phyloP scores from a whole-genome alignment of 306 rosid genomes.

The Crotalaria pallida region DNA sequence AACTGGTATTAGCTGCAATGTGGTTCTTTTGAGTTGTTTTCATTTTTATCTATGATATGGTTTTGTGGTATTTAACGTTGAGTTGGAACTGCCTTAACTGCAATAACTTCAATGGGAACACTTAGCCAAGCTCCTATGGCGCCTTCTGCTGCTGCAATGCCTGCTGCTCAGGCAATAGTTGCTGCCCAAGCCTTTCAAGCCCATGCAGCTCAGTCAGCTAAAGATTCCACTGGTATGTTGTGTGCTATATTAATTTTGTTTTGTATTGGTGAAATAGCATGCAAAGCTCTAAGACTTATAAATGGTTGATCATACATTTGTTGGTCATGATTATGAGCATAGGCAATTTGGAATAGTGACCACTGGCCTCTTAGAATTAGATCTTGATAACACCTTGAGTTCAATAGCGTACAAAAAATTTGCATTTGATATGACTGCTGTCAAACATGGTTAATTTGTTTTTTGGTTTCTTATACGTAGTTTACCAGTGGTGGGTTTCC shows the following conservation, averaged over 20 bases:
- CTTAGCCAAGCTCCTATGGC: conserved; percentile 98
- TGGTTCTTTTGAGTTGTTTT: conserved; percentile 8
- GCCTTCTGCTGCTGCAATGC: conserved; percentile 99
- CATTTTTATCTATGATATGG: background rate
- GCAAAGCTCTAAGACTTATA: too few species aligned
- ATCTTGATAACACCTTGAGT: too few species aligned
- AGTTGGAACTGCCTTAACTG: conserved; percentile 68
- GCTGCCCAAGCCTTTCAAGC: conserved; percentile 99
- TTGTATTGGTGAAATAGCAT: background rate
- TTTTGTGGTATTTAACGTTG: background rate
- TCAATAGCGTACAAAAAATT: too few species aligned
- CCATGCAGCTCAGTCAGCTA: conserved; percentile 87
- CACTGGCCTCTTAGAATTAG: too few species aligned
- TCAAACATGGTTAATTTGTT: too few species aligned
- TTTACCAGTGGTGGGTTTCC: too few species aligned
- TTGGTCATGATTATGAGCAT: too few species aligned
- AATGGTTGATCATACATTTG: too few species aligned
- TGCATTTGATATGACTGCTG: too few species aligned
- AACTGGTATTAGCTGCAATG: background rate
- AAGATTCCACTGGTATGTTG: conserved; percentile 77
- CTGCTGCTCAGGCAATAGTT: conserved; percentile 99
- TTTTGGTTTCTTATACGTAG: too few species aligned
- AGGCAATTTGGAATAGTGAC: too few species aligned
- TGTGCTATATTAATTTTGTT: conserved; percentile 24
- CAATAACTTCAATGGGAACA: conserved; percentile 88